Percentiles rank a stretch among this genome's conserved stretches.
Conservation (phyloP, 2,329 filamentous ascomycete genomes). For the Colletotrichum incanum region DNA sequence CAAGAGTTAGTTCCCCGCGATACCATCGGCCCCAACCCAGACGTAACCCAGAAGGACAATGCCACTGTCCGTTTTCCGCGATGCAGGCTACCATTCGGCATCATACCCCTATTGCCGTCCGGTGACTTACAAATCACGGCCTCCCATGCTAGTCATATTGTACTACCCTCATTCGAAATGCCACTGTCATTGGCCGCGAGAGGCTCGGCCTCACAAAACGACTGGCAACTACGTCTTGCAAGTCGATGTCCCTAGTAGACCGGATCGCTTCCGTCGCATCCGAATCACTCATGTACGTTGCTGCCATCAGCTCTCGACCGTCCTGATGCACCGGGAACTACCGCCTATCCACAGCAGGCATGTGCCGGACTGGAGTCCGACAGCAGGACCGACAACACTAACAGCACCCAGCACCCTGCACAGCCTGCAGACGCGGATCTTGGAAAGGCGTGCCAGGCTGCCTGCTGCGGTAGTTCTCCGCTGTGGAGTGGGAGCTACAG, state of each 20-base stretch:
- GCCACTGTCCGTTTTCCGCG: conserved; percentile 20
- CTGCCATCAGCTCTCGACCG: conserved; percentile 19
- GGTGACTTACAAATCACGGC: conserved; percentile 10
- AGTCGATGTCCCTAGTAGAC: not conserved
- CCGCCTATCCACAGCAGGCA: conserved; percentile 24
- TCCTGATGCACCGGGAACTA: conserved; percentile 21
- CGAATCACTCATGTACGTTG: conserved; percentile 18
- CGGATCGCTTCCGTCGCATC: conserved; percentile 19
- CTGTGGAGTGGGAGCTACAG: conserved; percentile 32
- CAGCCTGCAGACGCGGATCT: conserved; percentile 13
- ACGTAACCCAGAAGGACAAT: conserved; percentile 2
- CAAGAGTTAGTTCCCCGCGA: conserved; percentile 7
- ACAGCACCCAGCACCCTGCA: not conserved
- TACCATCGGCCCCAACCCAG: not conserved
- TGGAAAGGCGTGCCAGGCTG: conserved; percentile 22
- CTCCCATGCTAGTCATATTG: not conserved
- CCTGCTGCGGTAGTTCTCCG: conserved; percentile 13
- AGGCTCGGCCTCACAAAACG: not conserved
- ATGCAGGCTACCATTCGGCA: conserved; percentile 13
- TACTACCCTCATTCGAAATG: not conserved
- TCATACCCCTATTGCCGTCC: conserved; percentile 25
- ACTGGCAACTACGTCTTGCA: conserved; percentile 6
- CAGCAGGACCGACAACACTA: conserved; percentile 1
- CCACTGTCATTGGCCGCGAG: conserved; percentile 3
- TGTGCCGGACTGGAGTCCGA: conserved; percentile 24